These are phyloP conservation scores for Kitagawia praeruptora DNA, from an alignment of 129 eudicot species.

Conservation along the genomic window DNA sequence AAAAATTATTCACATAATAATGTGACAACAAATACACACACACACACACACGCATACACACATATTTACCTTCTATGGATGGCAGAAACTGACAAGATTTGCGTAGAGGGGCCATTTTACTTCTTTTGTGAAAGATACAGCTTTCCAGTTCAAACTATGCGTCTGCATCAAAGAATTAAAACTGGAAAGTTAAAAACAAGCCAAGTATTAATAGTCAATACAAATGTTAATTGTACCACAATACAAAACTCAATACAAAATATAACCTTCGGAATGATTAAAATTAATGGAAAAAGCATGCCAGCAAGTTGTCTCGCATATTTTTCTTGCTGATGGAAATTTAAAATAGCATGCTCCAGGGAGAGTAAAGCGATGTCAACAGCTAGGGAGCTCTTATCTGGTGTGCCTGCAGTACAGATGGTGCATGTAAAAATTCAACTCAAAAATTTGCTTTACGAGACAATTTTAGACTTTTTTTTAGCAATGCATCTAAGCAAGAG, in stretches of 20 bases:
- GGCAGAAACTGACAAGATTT: conserved; percentile 28
- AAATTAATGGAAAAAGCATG: conserved; percentile 51
- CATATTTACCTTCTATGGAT: conserved; percentile 40
- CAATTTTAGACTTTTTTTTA: neutral
- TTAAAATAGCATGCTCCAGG: conserved; percentile 41
- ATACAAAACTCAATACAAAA: neutral
- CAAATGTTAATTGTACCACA: conserved; percentile 3
- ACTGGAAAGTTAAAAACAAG: conserved; percentile 12
- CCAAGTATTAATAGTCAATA: neutral
- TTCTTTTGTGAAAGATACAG: conserved; percentile 50
- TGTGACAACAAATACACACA: conserved; percentile 3
- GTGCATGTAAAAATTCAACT: neutral
- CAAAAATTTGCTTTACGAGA: neutral
- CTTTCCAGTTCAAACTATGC: conserved; percentile 51
- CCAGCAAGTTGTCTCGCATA: conserved; percentile 41
- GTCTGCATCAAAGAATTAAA: conserved; percentile 31
- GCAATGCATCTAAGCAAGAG: neutral
- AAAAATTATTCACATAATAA: neutral
- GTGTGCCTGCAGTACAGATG: conserved; percentile 35
- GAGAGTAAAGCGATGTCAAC: conserved; percentile 42
- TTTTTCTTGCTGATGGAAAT: conserved; percentile 35
- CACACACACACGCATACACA: too few species aligned
- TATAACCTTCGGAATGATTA: conserved; percentile 63
- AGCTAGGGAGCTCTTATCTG: conserved; percentile 34
- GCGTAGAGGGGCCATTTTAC: conserved; percentile 63